Evolutionary conservation across 768 basidiomycete species (phyloP).

Genomic region (Boletus insuetus): DNA sequence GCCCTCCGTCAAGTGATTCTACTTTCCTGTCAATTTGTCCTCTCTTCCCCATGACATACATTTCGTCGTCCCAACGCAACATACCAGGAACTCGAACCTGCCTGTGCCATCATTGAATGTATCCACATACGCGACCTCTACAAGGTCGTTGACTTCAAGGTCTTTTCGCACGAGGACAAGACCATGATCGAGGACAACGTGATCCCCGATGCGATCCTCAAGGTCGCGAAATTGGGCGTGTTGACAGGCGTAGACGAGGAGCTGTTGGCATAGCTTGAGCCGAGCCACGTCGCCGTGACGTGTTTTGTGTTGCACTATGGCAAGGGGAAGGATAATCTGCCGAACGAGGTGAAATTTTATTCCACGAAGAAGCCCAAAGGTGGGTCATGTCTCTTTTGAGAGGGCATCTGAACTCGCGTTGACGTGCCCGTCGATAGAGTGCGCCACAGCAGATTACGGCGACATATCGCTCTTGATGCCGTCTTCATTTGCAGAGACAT

Average conservation of each 20-base stretch:
- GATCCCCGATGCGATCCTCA: conserved; percentile 44
- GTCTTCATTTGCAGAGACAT: conserved; percentile 61
- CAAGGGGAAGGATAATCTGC: conserved; percentile 65
- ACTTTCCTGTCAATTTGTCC: conserved; percentile 21
- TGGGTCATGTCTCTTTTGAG: conserved; percentile 29
- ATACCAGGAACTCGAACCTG: conserved; percentile 52
- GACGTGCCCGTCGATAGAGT: conserved; percentile 32
- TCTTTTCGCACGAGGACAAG: conserved; percentile 36
- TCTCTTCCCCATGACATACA: no score
- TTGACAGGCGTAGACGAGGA: conserved; percentile 26
- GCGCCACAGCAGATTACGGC: conserved; percentile 44
- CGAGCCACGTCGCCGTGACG: conserved; percentile 61
- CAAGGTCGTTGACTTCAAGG: conserved; percentile 63
- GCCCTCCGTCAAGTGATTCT: conserved; percentile 29
- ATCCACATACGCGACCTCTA: conserved; percentile 67
- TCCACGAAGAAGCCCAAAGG: conserved; percentile 53
- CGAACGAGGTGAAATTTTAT: conserved; percentile 71
- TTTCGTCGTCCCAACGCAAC: no score
- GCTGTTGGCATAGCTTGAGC: conserved; percentile 36
- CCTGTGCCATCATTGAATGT: conserved; percentile 61
- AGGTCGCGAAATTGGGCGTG: conserved; percentile 34
- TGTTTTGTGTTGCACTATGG: conserved; percentile 72
- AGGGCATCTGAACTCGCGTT: not conserved
- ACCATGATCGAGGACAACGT: conserved; percentile 25
- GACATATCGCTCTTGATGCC: conserved; percentile 70